phyloP scores from a whole-genome alignment of 306 rosid genomes.

The Corylus americana region DNA sequence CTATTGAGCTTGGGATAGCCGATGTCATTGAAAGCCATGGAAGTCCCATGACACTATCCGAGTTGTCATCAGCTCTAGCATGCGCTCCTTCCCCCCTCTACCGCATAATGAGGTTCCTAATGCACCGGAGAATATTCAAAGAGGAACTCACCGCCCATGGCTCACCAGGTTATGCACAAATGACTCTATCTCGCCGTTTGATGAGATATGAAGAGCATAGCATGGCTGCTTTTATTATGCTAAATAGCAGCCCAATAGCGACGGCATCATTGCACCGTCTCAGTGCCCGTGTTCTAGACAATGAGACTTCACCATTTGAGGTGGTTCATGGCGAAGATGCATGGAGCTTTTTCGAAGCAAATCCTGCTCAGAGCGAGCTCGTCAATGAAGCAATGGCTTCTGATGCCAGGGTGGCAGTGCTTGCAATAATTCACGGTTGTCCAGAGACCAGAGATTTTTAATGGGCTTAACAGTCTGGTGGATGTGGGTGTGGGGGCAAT shows the following conservation, averaged over 20 bases:
- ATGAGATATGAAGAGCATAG: constrained; percentile 19
- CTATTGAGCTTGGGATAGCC: constrained; percentile 65
- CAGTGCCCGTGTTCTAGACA: constrained; percentile 12
- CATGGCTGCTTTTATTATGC: constrained; percentile 26
- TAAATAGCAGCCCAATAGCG: constrained; percentile 44
- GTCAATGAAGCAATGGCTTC: constrained; percentile 46
- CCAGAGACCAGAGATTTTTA: too few relatives aligned
- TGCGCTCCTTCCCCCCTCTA: constrained; percentile 37
- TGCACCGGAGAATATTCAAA: constrained; percentile 48
- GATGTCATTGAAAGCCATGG: constrained; percentile 58
- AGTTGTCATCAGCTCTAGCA: constrained; percentile 41
- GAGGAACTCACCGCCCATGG: neutral
- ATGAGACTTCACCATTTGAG: constrained; percentile 26
- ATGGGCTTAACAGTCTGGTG: constrained; percentile 44
- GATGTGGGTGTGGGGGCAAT: constrained; percentile 74
- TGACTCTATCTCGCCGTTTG: neutral
- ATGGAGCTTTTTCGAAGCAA: constrained; percentile 41
- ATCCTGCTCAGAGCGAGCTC: too few relatives aligned
- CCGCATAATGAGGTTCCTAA: constrained; percentile 61
- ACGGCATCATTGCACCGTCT: constrained; percentile 43
- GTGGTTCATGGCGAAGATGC: constrained; percentile 49
- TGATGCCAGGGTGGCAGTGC: constrained; percentile 33
- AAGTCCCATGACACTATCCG: constrained; percentile 47
- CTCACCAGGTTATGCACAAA: constrained; percentile 22
- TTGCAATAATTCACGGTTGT: constrained; percentile 30